Percentiles rank a stretch among this genome's conserved stretches.
phyloP scores from a whole-genome alignment of 108 stramenopile species.

The Cyclotella atomus region DNA sequence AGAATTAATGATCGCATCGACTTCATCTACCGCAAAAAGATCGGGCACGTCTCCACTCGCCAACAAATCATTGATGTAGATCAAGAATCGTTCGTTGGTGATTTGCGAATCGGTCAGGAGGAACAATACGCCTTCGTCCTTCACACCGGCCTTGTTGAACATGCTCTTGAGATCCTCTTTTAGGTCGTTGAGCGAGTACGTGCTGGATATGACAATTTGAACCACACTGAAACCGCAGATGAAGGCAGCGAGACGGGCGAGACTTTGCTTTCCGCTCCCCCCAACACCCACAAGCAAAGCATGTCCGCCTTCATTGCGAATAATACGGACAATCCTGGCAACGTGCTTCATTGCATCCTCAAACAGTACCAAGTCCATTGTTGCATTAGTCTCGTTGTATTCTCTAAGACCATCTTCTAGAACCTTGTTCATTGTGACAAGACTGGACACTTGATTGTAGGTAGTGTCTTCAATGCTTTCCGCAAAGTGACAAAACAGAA shows the following conservation, averaged over 20 bases:
- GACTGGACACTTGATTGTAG: constrained; percentile 49
- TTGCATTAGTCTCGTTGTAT: constrained; percentile 66
- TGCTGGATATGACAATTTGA: constrained; percentile 74
- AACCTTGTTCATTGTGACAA: constrained; percentile 32
- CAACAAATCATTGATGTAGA: constrained; percentile 78
- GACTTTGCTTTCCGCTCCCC: constrained; percentile 78
- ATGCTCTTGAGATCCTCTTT: constrained; percentile 84
- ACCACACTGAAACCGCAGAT: constrained; percentile 65
- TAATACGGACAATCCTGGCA: constrained; percentile 66
- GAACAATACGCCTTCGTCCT: constrained; percentile 82
- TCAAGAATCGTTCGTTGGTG: constrained; percentile 81
- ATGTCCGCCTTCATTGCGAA: constrained; percentile 70
- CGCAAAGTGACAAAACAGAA: constrained; percentile 64
- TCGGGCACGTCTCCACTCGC: constrained; percentile 79
- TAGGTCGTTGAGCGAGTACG: constrained; percentile 75
- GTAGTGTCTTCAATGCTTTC: constrained; percentile 45
- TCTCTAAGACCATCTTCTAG: constrained; percentile 48
- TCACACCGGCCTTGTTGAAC: constrained; percentile 79
- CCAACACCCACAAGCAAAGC: constrained; percentile 83
- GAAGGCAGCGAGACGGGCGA: constrained; percentile 74
- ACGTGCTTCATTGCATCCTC: constrained; percentile 76
- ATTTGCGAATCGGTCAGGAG: constrained; percentile 81
- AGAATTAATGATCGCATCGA: constrained; percentile 67
- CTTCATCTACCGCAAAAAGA: constrained; percentile 75
- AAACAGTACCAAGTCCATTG: constrained; percentile 76